phyloP scores from a whole-genome alignment of 192 early-diverging fungal species.

The Backusella parvicylindrica region DNA sequence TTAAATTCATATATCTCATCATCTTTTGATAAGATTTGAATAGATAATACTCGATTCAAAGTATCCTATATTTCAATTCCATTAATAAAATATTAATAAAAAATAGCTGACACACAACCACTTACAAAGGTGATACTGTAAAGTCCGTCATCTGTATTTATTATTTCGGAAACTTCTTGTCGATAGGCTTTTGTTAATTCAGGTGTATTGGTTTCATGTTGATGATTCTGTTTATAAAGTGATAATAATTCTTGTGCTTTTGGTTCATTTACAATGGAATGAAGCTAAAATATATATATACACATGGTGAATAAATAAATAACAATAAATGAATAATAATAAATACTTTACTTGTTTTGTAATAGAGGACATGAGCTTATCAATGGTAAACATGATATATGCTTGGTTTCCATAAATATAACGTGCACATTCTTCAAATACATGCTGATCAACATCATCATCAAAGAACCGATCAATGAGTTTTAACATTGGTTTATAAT shows the following conservation, averaged over 20 bases:
- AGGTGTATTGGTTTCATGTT: conserved; percentile 27
- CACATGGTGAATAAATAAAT: background rate
- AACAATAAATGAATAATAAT: background rate
- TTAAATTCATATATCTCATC: conserved; percentile 12
- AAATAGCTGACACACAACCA: background rate
- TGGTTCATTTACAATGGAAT: conserved; percentile 58
- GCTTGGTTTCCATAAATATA: conserved; percentile 87
- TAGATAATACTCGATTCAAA: conserved; percentile 7
- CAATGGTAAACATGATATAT: conserved; percentile 85
- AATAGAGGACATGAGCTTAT: conserved; percentile 76
- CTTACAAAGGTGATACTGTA: conserved; percentile 36
- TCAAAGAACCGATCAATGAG: conserved; percentile 74
- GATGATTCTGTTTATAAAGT: conserved; percentile 61
- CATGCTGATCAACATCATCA: conserved; percentile 68
- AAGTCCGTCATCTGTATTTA: conserved; percentile 28
- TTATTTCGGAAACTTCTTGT: conserved; percentile 15
- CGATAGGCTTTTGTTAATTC: conserved; percentile 26
- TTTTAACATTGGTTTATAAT: conserved; percentile 75
- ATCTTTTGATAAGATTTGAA: conserved; percentile 28
- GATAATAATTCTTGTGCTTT: conserved; percentile 59
- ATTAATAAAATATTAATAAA: background rate
- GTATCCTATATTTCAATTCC: conserved; percentile 14
- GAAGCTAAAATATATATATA: background rate
- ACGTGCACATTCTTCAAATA: conserved; percentile 85
- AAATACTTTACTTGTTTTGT: conserved; percentile 64